phyloP scores from a whole-genome alignment of 2,329 filamentous ascomycete species.

The Botrytis squamosa region DNA sequence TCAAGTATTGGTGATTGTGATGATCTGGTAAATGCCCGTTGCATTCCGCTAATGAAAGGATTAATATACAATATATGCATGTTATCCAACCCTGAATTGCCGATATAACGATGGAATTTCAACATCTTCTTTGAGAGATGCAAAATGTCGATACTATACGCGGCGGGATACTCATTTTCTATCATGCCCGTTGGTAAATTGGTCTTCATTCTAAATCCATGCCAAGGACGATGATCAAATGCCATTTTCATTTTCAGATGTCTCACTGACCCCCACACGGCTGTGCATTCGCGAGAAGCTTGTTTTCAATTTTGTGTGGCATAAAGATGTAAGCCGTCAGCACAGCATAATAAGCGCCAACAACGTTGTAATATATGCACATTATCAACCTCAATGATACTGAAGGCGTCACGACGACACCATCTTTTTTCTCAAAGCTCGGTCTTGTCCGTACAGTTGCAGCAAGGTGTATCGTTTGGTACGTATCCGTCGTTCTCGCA shows the following conservation, averaged over 20 bases:
- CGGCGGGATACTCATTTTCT: background rate
- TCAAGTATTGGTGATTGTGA: background rate
- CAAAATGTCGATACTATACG: background rate
- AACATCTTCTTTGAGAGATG: background rate
- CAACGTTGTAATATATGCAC: background rate
- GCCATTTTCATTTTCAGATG: background rate
- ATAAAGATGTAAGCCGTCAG: background rate
- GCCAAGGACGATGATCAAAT: background rate
- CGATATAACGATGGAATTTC: background rate
- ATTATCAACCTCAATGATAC: background rate
- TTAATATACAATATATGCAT: background rate
- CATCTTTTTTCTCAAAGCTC: background rate
- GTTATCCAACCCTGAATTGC: background rate
- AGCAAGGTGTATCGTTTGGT: background rate
- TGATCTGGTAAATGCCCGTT: background rate
- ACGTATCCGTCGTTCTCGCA: background rate
- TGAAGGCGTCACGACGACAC: background rate
- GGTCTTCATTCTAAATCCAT: background rate
- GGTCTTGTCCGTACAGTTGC: background rate
- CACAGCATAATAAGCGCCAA: constrained; percentile 9
- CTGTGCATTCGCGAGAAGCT: constrained; percentile 8
- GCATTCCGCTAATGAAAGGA: background rate
- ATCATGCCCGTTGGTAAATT: background rate
- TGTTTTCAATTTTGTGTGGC: constrained; percentile 9
- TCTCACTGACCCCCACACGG: background rate